Conservation (phyloP, 305 asterid species). For the Withania somnifera region DNA sequence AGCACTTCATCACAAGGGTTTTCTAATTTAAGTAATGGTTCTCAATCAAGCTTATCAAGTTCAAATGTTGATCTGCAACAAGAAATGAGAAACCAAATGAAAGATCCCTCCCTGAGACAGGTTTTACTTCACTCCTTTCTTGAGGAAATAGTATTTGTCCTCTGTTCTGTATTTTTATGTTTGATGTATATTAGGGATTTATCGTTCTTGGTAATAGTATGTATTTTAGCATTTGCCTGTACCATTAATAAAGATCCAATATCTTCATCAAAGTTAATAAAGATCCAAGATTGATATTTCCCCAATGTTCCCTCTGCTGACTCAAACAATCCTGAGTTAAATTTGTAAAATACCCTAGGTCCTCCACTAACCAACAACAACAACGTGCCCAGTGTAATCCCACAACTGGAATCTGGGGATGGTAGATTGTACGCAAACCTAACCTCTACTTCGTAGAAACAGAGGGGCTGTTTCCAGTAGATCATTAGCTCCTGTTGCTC, state of each 20-base stretch:
- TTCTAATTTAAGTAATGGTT: constrained; percentile 19
- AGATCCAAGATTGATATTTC: neutral
- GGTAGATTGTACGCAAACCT: neutral
- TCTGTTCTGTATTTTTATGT: neutral
- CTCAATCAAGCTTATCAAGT: constrained; percentile 40
- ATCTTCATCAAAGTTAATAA: too few species aligned
- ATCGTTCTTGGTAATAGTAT: neutral
- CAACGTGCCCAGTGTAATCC: neutral
- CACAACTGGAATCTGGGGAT: neutral
- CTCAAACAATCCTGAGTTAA: neutral
- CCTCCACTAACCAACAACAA: neutral
- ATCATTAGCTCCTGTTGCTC: neutral
- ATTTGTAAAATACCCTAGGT: neutral
- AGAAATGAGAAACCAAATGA: constrained; percentile 89
- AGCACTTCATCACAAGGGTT: constrained; percentile 38
- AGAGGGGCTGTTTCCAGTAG: neutral
- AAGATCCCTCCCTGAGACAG: constrained; percentile 96
- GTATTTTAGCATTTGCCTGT: neutral
- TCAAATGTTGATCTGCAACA: constrained; percentile 66
- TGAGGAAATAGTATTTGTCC: neutral
- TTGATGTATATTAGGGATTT: neutral
- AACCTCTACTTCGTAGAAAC: neutral
- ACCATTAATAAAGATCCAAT: neutral
- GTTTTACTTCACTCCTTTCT: constrained; percentile 18
- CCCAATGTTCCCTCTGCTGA: neutral